Conservation (phyloP, 352 stramenopile genomes). For the Phytophthora parvispora region DNA sequence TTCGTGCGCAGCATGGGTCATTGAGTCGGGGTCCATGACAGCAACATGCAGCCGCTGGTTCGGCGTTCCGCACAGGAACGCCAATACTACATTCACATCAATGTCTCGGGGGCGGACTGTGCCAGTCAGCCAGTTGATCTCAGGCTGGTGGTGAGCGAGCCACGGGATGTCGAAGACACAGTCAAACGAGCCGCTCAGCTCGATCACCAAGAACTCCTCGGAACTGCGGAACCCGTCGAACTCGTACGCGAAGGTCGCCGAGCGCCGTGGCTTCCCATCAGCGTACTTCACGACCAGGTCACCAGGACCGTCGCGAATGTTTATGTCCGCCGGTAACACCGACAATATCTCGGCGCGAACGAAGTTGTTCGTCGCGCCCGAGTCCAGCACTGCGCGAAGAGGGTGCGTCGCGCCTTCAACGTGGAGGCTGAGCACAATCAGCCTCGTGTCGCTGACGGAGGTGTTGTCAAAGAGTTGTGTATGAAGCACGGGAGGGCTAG, state of each 20-base stretch:
- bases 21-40: not conserved
- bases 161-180: constrained; percentile 43
- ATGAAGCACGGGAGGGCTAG: no score
- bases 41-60: not conserved
- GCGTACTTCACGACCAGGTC: constrained; percentile 25
- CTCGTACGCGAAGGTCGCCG: constrained; percentile 12
- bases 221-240: constrained; percentile 24
- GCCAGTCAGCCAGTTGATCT: constrained; percentile 25
- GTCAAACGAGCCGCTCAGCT: constrained; percentile 30
- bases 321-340: constrained; percentile 20
- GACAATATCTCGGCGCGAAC: constrained; percentile 17
- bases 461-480: constrained; percentile 22
- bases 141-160: constrained; percentile 25
- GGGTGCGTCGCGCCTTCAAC: constrained; percentile 9
- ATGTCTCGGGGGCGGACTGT: constrained; percentile 28
- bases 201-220: constrained; percentile 41
- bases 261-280: constrained; percentile 20
- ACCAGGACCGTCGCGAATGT: constrained; percentile 5
- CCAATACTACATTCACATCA: constrained; percentile 2
- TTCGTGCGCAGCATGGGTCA: not conserved
- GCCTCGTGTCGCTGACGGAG: constrained; percentile 11
- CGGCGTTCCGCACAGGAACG: not conserved
- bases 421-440: constrained; percentile 24
- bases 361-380: constrained; percentile 37
- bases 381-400: constrained; percentile 26